Evolutionary conservation across 805 yeast species (phyloP).

Genomic region (Zygotorulaspora florentina): DNA sequence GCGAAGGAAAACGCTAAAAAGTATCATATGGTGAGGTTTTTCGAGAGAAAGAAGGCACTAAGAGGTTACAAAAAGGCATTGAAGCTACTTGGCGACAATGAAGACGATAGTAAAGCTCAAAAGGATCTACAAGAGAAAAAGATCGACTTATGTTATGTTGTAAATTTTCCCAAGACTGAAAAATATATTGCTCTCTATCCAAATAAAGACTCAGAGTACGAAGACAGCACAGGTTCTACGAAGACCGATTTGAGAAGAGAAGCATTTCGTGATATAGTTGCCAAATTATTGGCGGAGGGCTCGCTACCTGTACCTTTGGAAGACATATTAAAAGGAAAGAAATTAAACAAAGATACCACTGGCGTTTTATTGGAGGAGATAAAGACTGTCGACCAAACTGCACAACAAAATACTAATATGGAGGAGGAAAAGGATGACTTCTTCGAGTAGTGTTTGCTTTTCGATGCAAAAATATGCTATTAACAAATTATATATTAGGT

Average conservation of each 20-base stretch:
- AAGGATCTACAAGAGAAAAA: constrained; percentile 50
- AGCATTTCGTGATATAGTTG: constrained; percentile 51
- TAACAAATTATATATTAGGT: background rate
- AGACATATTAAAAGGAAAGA: constrained; percentile 38
- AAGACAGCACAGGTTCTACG: constrained; percentile 36
- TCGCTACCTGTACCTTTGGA: constrained; percentile 56
- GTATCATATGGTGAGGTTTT: constrained; percentile 91
- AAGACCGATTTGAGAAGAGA: constrained; percentile 43
- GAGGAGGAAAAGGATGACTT: constrained; percentile 42
- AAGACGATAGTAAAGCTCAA: constrained; percentile 27
- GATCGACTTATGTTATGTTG: constrained; percentile 68
- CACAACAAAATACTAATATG: constrained; percentile 21
- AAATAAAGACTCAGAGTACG: constrained; percentile 17
- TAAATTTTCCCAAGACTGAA: constrained; percentile 70
- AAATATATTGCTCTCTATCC: constrained; percentile 82
- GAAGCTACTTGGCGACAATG: constrained; percentile 31
- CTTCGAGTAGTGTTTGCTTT: constrained; percentile 35
- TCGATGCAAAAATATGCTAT: background rate
- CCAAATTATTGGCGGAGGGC: constrained; percentile 47
- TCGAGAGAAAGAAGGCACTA: constrained; percentile 81
- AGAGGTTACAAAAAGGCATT: constrained; percentile 55
- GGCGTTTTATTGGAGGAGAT: constrained; percentile 22
- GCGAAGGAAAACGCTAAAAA: constrained; percentile 56
- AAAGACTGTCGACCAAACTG: constrained; percentile 12
- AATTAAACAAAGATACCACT: constrained; percentile 23